Evolutionary conservation across 805 yeast species (phyloP).

Genomic region (Yamadazyma sp.): DNA sequence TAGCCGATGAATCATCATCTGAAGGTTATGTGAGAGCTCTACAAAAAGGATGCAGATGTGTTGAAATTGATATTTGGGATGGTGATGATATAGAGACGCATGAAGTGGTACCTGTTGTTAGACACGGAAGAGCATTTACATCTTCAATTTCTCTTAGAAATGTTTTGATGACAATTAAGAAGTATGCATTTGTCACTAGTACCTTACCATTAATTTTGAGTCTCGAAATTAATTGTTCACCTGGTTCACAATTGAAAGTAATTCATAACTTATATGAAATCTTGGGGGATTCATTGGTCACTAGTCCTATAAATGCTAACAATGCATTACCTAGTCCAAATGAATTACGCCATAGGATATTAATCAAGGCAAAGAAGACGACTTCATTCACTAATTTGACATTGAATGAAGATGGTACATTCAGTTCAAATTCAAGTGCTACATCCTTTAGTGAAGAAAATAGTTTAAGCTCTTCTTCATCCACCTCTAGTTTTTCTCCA

Average conservation of each 20-base stretch:
- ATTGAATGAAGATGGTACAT: slow-evolving; percentile 18
- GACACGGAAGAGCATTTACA: slow-evolving; percentile 86
- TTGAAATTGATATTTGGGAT: slow-evolving; percentile 98
- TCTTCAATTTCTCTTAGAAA: slow-evolving; percentile 64
- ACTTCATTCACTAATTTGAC: slow-evolving; percentile 10
- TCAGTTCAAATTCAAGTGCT: slow-evolving; percentile 20
- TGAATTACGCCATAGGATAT: slow-evolving; percentile 63
- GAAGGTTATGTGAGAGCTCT: slow-evolving; percentile 86
- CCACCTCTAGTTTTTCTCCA: slow-evolving; percentile 14
- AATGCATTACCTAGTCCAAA: slow-evolving; percentile 66
- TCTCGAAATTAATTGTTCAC: slow-evolving; percentile 76
- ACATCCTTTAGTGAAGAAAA: slow-evolving; percentile 43
- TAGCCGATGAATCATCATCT: slow-evolving; percentile 81
- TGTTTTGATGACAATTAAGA: slow-evolving; percentile 70
- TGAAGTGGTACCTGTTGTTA: slow-evolving; percentile 69
- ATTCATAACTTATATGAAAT: slow-evolving; percentile 50
- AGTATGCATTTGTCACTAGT: slow-evolving; percentile 84
- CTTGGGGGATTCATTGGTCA: slow-evolving; percentile 57
- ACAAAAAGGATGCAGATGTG: slow-evolving; percentile 89
- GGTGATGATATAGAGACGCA: slow-evolving; percentile 43
- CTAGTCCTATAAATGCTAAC: slow-evolving; percentile 31
- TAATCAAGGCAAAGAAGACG: slow-evolving; percentile 75
- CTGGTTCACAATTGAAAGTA: slow-evolving; percentile 62
- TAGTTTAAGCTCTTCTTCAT: slow-evolving; percentile 2
- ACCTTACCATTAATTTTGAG: slow-evolving; percentile 85